These are phyloP conservation scores for Talaromyces sp. DNA, from an alignment of 2,329 filamentous ascomycete species.

Conservation along the genomic window DNA sequence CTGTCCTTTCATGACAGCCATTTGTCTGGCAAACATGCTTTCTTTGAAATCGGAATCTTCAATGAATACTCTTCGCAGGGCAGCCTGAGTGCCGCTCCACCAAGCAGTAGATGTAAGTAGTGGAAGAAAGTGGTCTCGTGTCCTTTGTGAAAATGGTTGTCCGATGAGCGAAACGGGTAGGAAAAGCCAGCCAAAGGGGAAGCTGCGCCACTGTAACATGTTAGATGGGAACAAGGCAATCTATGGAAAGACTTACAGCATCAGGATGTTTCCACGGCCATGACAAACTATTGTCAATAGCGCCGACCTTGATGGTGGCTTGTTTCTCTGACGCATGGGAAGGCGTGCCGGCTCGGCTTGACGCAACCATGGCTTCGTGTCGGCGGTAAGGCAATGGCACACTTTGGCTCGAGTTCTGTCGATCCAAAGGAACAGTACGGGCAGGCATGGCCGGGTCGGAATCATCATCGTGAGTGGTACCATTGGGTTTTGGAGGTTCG, in stretches of 20 bases:
- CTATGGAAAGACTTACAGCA: constrained; percentile 54
- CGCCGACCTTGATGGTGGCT: constrained; percentile 72
- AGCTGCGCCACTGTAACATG: constrained; percentile 64
- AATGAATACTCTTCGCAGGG: constrained; percentile 80
- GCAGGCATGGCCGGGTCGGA: constrained; percentile 50
- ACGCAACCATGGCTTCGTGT: constrained; percentile 80
- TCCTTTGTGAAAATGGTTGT: constrained; percentile 90
- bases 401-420: constrained; percentile 26
- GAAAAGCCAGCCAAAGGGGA: constrained; percentile 98
- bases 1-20: constrained; percentile 98
- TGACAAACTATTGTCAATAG: constrained; percentile 95
- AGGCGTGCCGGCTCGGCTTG: constrained; percentile 55
- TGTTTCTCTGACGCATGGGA: constrained; percentile 43
- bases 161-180: constrained; percentile 94
- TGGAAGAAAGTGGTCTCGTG: constrained; percentile 91
- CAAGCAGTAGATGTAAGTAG: constrained; percentile 89
- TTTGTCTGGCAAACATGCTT: constrained; percentile 97
- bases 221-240: constrained; percentile 22
- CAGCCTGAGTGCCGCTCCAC: constrained; percentile 93
- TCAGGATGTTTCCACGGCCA: constrained; percentile 99
- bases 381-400: constrained; percentile 66
- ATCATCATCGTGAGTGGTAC: constrained; percentile 45
- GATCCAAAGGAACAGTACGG: constrained; percentile 57
- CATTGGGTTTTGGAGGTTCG: constrained; percentile 69
- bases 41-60: constrained; percentile 96